A percentile compares a stretch with the other conserved stretches of the same genome.
Evolutionary conservation across 2,329 filamentous ascomycete genomes (phyloP).

Genomic region (Akanthomyces dipterigenus): DNA sequence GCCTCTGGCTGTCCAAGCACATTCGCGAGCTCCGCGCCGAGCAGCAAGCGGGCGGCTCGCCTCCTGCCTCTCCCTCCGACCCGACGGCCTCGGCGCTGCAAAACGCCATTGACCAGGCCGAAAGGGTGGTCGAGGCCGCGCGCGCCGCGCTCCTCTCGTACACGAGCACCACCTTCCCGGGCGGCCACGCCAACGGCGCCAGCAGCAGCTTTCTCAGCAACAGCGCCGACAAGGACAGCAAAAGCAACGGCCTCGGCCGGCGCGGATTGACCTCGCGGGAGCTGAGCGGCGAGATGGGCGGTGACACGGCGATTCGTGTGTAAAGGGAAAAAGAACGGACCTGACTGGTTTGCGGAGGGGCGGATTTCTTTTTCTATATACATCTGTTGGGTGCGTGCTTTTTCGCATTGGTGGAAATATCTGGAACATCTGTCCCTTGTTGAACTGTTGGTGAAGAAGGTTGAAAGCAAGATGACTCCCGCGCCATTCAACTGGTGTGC

Average conservation of each 20-base stretch:
- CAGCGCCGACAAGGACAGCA: conserved; percentile 12
- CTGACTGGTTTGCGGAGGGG: background rate
- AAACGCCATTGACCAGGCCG: conserved; percentile 37
- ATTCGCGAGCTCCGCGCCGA: conserved; percentile 50
- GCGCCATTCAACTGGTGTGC: conserved; percentile 14
- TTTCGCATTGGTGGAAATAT: too few species aligned
- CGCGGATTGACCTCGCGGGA: conserved; percentile 48
- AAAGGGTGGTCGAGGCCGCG: conserved; percentile 41
- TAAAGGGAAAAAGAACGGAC: conserved; percentile 12
- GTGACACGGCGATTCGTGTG: conserved; percentile 40
- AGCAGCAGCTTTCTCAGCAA: conserved; percentile 16
- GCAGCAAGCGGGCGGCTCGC: conserved; percentile 12
- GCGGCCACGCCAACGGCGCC: conserved; percentile 12
- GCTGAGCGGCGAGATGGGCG: conserved; percentile 55
- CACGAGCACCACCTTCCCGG: conserved; percentile 15
- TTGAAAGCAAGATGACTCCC: background rate
- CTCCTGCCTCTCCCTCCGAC: conserved; percentile 23
- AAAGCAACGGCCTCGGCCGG: conserved; percentile 20
- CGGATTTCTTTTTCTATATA: background rate
- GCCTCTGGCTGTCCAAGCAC: conserved; percentile 56
- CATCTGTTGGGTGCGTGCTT: too few species aligned
- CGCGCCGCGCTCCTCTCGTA: conserved; percentile 37
- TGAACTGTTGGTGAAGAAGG: background rate
- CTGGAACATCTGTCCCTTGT: too few species aligned
- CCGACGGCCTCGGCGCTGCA: conserved; percentile 35